A percentile compares a stretch with the other conserved stretches of the same genome.
Conservation (phyloP, 768 basidiomycete genomes). For the Termitomyces sp. region DNA sequence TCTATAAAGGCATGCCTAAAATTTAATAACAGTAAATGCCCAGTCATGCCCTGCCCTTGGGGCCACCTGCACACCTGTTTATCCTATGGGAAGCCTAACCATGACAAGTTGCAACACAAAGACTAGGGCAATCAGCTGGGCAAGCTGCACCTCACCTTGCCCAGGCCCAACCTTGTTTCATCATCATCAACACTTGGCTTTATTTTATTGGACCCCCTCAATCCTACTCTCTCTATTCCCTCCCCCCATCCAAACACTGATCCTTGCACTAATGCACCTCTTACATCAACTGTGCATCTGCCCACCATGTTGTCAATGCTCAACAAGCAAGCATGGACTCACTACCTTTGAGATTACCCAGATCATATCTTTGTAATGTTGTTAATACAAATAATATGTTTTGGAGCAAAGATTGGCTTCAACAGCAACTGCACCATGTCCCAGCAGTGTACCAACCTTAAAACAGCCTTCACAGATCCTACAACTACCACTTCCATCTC, state of each 20-base stretch:
- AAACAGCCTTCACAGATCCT: slow-evolving; percentile 21
- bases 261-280: too few species aligned
- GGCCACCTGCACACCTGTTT: too few species aligned
- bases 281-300: not conserved
- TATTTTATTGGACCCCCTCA: too few species aligned
- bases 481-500: slow-evolving; percentile 8
- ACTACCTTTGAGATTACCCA: slow-evolving; percentile 26
- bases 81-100: not conserved
- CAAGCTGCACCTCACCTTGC: too few species aligned
- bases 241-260: too few species aligned
- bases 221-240: too few species aligned
- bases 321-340: slow-evolving; percentile 17
- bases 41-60: too few species aligned
- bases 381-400: slow-evolving; percentile 20
- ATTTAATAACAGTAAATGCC: too few species aligned
- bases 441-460: slow-evolving; percentile 20
- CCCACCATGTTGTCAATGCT: slow-evolving; percentile 16
- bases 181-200: too few species aligned
- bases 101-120: not conserved
- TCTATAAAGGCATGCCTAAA: not conserved
- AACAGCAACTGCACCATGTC: slow-evolving; percentile 9
- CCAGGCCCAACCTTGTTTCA: too few species aligned
- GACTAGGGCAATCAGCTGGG: not conserved
- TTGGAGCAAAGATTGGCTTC: slow-evolving; percentile 27
- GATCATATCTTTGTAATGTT: slow-evolving; percentile 21